Conservation (phyloP, 176 grass and related monocot genomes). For the Lolium multiflorum region DNA sequence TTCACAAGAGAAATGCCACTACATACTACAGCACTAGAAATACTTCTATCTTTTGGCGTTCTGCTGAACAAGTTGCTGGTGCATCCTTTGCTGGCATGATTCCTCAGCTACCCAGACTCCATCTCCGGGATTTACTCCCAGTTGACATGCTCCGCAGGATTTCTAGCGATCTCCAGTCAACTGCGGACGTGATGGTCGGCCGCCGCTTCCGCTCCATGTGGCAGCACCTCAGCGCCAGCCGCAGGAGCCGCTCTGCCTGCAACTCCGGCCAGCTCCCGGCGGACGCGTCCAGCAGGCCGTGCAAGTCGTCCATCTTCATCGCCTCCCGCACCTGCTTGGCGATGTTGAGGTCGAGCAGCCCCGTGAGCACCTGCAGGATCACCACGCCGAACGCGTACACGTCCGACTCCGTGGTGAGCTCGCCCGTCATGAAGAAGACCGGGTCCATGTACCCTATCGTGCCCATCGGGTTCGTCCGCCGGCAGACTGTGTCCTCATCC, state of each 20-base stretch:
- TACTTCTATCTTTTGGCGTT: neutral
- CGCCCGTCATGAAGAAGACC: constrained; percentile 47
- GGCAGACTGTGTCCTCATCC: constrained; percentile 47
- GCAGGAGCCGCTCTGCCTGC: constrained; percentile 44
- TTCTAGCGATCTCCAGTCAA: constrained; percentile 50
- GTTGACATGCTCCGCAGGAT: constrained; percentile 47
- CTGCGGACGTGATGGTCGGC: constrained; percentile 38
- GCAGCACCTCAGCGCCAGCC: constrained; percentile 52
- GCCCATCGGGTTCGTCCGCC: constrained; percentile 57
- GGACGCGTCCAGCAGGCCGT: constrained; percentile 45
- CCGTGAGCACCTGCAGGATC: constrained; percentile 52
- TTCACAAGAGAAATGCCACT: constrained; percentile 2
- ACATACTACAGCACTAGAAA: too few relatives aligned
- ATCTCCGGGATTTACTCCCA: constrained; percentile 31
- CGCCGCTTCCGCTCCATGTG: constrained; percentile 49
- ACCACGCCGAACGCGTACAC: constrained; percentile 56
- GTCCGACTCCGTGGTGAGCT: constrained; percentile 58
- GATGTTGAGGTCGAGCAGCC: constrained; percentile 43
- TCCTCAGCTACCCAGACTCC: constrained; percentile 2
- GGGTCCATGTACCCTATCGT: constrained; percentile 60
- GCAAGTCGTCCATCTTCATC: constrained; percentile 17
- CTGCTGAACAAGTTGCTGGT: neutral
- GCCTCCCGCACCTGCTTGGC: constrained; percentile 46
- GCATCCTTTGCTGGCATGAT: neutral
- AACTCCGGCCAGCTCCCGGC: constrained; percentile 53